Evolutionary conservation across 306 rosid species (phyloP).

Genomic region (Sicyos edulis): DNA sequence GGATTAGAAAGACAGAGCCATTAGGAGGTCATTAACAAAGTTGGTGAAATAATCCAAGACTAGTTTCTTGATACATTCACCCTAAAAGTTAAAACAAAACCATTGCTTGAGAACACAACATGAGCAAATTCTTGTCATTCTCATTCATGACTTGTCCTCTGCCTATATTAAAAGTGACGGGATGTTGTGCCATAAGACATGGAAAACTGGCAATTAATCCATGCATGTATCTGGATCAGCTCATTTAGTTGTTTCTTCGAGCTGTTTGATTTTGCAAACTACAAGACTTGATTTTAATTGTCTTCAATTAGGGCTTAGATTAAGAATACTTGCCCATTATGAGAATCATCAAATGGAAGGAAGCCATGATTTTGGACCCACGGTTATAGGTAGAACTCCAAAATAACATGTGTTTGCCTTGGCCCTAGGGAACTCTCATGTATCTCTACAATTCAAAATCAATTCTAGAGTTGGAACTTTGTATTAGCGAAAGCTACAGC

Average conservation of each 20-base stretch:
- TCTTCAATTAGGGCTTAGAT: constrained; percentile 10
- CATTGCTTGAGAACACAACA: constrained; percentile 4
- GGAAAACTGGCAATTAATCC: neutral
- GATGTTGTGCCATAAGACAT: neutral
- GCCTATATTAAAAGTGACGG: neutral
- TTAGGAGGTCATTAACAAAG: neutral
- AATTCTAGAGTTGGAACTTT: neutral
- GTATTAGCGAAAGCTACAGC: neutral
- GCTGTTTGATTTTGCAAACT: constrained; percentile 2
- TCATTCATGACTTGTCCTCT: neutral
- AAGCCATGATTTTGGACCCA: neutral
- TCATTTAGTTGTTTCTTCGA: constrained; percentile 7
- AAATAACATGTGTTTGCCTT: neutral
- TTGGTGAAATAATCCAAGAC: neutral
- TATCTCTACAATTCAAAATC: neutral
- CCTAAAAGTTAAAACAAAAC: constrained; percentile 2
- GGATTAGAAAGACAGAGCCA: constrained; percentile 8
- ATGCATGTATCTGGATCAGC: constrained; percentile 4
- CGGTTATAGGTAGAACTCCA: neutral
- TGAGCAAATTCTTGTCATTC: constrained; percentile 11
- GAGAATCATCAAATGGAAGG: constrained; percentile 14
- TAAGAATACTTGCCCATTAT: neutral
- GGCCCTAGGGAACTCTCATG: neutral
- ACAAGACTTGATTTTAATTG: neutral
- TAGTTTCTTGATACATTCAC: neutral